A percentile compares a stretch with the other conserved stretches of the same genome.
These are phyloP conservation scores for Earliella scabrosa DNA, from an alignment of 1,284 basidiomycete species.

Conservation along the genomic window DNA sequence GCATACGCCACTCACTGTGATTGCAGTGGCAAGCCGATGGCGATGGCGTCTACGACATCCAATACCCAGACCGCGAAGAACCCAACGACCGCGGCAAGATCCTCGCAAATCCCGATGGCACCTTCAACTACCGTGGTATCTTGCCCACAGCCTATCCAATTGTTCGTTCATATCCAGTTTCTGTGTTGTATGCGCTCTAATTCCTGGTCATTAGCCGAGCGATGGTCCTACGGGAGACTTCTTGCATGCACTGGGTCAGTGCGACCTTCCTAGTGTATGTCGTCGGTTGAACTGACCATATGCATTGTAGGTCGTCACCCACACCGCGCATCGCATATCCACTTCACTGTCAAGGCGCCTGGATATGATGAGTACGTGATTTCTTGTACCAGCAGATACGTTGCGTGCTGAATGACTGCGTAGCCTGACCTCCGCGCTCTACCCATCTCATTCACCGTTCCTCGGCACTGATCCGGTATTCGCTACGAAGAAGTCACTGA, in stretches of 20 bases:
- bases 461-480: constrained; percentile 47
- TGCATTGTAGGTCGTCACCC: constrained; percentile 38
- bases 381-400: background rate
- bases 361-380: constrained; percentile 40
- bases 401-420: background rate
- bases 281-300: background rate
- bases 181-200: background rate
- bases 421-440: constrained; percentile 43
- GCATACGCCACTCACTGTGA: background rate
- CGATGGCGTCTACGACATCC: constrained; percentile 45
- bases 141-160: constrained; percentile 42
- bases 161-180: constrained; percentile 23
- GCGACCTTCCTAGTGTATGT: background rate
- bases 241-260: constrained; percentile 35
- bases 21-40: constrained; percentile 47
- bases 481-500: constrained; percentile 44
- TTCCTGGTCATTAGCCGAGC: constrained; percentile 31
- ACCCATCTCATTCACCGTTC: constrained; percentile 45
- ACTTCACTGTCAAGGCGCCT: constrained; percentile 41
- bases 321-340: constrained; percentile 45
- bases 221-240: constrained; percentile 44
- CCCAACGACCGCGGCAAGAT: constrained; percentile 44
- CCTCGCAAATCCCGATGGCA: constrained; percentile 38
- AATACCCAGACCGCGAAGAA: constrained; percentile 39
- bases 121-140: constrained; percentile 42